A percentile compares a stretch with the other conserved stretches of the same genome.
phyloP scores from a whole-genome alignment of 2,329 filamentous ascomycete species.

The Xylariaceae sp. region DNA sequence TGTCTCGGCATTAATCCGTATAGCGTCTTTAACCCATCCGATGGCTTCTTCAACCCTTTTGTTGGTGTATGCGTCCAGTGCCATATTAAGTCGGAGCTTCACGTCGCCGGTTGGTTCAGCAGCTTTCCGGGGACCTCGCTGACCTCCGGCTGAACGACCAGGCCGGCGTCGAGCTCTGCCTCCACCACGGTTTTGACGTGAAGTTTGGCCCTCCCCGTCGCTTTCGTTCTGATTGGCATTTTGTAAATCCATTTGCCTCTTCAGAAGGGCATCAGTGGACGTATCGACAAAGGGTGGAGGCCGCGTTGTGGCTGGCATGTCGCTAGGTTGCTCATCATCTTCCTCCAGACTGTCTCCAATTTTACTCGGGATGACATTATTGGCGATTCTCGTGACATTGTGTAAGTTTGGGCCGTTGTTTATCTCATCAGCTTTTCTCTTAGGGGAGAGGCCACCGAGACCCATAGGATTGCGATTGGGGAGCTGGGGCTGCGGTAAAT shows the following conservation, averaged over 20 bases:
- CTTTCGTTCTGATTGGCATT: conserved; percentile 13
- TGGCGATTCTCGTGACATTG: too few relatives aligned
- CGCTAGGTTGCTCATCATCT: too few relatives aligned
- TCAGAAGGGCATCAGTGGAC: conserved; percentile 25
- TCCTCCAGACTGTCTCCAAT: too few relatives aligned
- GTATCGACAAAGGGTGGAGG: conserved; percentile 16
- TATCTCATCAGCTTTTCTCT: too few relatives aligned
- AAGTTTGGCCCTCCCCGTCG: conserved; percentile 7
- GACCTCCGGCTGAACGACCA: conserved; percentile 19
- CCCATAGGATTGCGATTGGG: too few relatives aligned
- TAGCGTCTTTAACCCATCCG: conserved; percentile 57
- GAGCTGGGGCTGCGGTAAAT: too few relatives aligned
- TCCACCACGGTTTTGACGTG: conserved; percentile 8
- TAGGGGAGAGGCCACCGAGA: too few relatives aligned
- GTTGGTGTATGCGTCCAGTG: conserved; percentile 64
- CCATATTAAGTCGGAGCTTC: conserved; percentile 61
- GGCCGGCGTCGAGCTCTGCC: conserved; percentile 13
- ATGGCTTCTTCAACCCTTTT: conserved; percentile 58
- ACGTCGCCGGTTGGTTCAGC: conserved; percentile 69
- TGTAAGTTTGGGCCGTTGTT: too few relatives aligned
- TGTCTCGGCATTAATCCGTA: conserved; percentile 65
- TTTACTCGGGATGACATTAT: too few relatives aligned
- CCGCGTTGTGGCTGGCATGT: too few relatives aligned
- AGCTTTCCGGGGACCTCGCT: conserved; percentile 52
- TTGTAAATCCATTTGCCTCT: conserved; percentile 22